Evolutionary conservation across 2,329 filamentous ascomycete genomes (phyloP).

Genomic region (Calonectria henricotiae): DNA sequence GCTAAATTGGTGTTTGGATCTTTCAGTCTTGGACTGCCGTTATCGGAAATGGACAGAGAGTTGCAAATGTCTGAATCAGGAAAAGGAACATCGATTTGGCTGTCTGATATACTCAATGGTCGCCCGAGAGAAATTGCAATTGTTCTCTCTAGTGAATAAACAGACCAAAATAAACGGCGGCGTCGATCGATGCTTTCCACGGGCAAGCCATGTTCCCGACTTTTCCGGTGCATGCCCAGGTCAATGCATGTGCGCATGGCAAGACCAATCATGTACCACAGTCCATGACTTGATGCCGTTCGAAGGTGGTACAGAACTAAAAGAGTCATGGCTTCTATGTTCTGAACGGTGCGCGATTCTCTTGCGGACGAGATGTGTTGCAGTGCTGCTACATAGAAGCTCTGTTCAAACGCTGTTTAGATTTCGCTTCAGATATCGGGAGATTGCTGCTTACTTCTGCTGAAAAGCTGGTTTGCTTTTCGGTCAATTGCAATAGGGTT

Average conservation of each 20-base stretch:
- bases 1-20: constrained; percentile 1
- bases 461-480: constrained; percentile 18
- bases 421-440: too few species aligned
- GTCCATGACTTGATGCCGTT: constrained; percentile 10
- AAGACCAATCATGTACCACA: constrained; percentile 20
- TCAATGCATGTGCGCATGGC: constrained; percentile 16
- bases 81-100: constrained; percentile 1
- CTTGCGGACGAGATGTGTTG: constrained; percentile 8
- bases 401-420: background rate
- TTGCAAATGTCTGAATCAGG: constrained; percentile 14
- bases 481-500: constrained; percentile 1
- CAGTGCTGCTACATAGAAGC: constrained; percentile 9
- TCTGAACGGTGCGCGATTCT: constrained; percentile 10
- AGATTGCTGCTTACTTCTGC: background rate
- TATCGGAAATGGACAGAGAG: background rate
- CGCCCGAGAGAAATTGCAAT: constrained; percentile 7
- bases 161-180: constrained; percentile 18
- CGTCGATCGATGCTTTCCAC: background rate
- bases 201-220: background rate
- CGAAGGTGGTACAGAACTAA: constrained; percentile 10
- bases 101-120: constrained; percentile 15
- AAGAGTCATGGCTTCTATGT: constrained; percentile 19
- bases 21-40: background rate
- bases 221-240: constrained; percentile 14
- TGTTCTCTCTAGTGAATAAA: constrained; percentile 8